phyloP scores from a whole-genome alignment of 495 filamentous ascomycete species.

The Ascodesmis nigricans region DNA sequence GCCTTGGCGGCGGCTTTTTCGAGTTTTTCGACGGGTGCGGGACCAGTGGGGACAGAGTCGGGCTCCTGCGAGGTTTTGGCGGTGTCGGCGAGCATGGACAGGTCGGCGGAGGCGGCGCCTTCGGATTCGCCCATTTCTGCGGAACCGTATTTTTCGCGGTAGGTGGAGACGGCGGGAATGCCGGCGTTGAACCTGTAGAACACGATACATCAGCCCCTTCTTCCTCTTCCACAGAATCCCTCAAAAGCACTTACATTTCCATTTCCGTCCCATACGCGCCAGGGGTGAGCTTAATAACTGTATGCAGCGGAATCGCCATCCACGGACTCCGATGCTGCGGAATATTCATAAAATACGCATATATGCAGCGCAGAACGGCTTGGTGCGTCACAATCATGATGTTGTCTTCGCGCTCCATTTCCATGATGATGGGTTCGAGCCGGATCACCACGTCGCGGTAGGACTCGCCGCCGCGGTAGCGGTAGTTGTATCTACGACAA shows the following conservation, averaged over 20 bases:
- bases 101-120: no score
- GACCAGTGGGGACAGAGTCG: no score
- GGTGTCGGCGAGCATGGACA: no score
- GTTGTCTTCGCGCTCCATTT: constrained; percentile 82
- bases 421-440: constrained; percentile 98
- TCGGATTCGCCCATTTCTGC: constrained; percentile 35
- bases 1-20: no score
- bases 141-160: constrained; percentile 72
- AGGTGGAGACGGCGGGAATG: constrained; percentile 87
- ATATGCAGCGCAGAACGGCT: constrained; percentile 88
- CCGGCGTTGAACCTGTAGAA: constrained; percentile 52
- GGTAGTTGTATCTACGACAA: constrained; percentile 55
- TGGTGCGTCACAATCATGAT: constrained; percentile 97
- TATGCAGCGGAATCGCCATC: constrained; percentile 91
- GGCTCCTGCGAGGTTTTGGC: no score
- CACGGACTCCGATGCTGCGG: constrained; percentile 83
- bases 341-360: constrained; percentile 95
- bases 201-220: constrained; percentile 6
- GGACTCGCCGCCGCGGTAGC: constrained; percentile 87
- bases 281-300: constrained; percentile 85
- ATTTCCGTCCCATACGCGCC: constrained; percentile 84
- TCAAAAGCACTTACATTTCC: constrained; percentile 29
- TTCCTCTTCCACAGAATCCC: not conserved
- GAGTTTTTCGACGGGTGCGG: no score
- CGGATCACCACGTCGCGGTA: constrained; percentile 96